Conservation (phyloP, 2,329 filamentous ascomycete genomes). For the Colletotrichum incanum region DNA sequence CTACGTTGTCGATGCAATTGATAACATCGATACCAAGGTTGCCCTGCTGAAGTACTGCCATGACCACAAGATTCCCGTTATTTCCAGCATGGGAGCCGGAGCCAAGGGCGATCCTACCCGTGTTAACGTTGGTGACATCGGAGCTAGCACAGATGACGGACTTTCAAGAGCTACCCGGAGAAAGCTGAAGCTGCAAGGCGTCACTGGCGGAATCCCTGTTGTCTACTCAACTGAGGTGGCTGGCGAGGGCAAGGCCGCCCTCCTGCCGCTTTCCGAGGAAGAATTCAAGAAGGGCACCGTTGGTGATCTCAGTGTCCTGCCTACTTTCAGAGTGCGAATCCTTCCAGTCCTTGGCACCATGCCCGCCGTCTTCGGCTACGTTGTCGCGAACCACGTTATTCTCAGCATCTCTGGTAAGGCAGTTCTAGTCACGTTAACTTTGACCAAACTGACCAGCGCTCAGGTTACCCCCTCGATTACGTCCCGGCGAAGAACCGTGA, state of each 20-base stretch:
- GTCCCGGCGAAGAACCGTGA: slow-evolving; percentile 85
- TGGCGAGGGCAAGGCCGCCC: slow-evolving; percentile 89
- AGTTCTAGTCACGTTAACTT: neutral
- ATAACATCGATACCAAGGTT: slow-evolving; percentile 98
- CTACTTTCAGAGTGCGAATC: slow-evolving; percentile 95
- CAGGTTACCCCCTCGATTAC: slow-evolving; percentile 90
- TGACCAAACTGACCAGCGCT: slow-evolving; percentile 39
- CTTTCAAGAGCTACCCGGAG: slow-evolving; percentile 89
- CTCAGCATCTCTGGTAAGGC: slow-evolving; percentile 74
- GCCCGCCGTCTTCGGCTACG: slow-evolving; percentile 96
- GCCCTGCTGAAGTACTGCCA: slow-evolving; percentile 91
- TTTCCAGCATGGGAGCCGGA: slow-evolving; percentile 96
- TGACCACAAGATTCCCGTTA: slow-evolving; percentile 82
- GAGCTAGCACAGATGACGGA: slow-evolving; percentile 87
- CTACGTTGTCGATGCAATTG: slow-evolving; percentile 97
- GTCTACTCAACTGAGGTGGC: slow-evolving; percentile 95
- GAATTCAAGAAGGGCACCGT: slow-evolving; percentile 91
- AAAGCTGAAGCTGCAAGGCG: slow-evolving; percentile 81
- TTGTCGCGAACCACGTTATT: slow-evolving; percentile 93
- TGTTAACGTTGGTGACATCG: slow-evolving; percentile 93
- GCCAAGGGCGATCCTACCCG: slow-evolving; percentile 91
- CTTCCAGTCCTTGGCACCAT: slow-evolving; percentile 95
- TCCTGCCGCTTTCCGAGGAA: slow-evolving; percentile 89
- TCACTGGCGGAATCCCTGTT: slow-evolving; percentile 88
- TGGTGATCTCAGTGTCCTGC: slow-evolving; percentile 87